A percentile compares a stretch with the other conserved stretches of the same genome.
These are phyloP conservation scores for Ogataea dorogensis DNA, from an alignment of 805 yeast genomes.

Conservation along the genomic window DNA sequence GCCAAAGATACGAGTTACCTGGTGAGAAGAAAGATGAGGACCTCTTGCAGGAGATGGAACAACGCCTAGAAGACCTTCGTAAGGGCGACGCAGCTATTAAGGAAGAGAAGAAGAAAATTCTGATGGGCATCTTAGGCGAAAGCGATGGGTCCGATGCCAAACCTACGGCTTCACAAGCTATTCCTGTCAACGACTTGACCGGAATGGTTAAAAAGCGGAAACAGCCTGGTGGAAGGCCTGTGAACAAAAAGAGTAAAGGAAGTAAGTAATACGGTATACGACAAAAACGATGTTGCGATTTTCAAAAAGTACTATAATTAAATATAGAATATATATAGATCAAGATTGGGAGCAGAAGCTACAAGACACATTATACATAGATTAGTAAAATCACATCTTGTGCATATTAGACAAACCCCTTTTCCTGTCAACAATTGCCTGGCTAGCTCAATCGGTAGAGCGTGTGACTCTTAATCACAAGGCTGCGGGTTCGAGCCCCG, in stretches of 20 bases:
- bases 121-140: constrained; percentile 58
- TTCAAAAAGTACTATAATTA: neutral
- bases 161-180: constrained; percentile 17
- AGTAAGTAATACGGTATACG: constrained; percentile 5
- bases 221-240: constrained; percentile 18
- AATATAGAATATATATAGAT: too few species aligned
- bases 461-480: constrained; percentile 29
- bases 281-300: constrained; percentile 1
- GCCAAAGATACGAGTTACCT: constrained; percentile 36
- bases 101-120: constrained; percentile 50
- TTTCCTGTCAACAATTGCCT: constrained; percentile 14
- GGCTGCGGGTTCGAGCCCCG: constrained; percentile 29
- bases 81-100: constrained; percentile 49
- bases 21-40: constrained; percentile 44
- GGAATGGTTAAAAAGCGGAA: constrained; percentile 56
- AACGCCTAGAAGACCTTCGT: constrained; percentile 53
- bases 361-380: too few species aligned
- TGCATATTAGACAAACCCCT: neutral
- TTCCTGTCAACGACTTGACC: constrained; percentile 59
- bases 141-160: constrained; percentile 28
- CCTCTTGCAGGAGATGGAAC: constrained; percentile 53
- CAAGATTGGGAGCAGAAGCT: too few species aligned
- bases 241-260: constrained; percentile 18
- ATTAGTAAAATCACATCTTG: too few species aligned
- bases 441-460: constrained; percentile 30